phyloP scores from a whole-genome alignment of 2,329 filamentous ascomycete species.

The Didymella keratinophila region DNA sequence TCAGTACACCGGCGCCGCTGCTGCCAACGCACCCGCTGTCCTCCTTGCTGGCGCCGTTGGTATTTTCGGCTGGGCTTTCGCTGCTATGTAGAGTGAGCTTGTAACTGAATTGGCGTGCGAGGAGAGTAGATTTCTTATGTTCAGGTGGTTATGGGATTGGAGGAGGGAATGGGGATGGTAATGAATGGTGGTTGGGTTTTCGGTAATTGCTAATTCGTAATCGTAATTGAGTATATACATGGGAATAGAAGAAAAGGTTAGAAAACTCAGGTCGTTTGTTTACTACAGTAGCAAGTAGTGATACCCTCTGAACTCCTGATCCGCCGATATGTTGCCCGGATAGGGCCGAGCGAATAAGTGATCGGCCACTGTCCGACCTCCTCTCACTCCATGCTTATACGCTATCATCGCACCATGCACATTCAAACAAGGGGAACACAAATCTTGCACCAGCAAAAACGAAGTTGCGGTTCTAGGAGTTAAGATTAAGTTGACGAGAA shows the following conservation, averaged over 20 bases:
- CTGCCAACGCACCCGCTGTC: constrained; percentile 7
- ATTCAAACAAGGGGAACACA: too few species aligned
- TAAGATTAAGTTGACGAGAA: too few species aligned
- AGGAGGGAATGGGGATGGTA: not conserved
- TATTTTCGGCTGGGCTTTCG: constrained; percentile 20
- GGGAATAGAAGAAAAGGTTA: constrained; percentile 3
- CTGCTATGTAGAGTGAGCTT: constrained; percentile 13
- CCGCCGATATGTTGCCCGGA: too few species aligned
- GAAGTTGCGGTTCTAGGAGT: too few species aligned
- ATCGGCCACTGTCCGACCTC: too few species aligned
- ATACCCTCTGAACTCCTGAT: too few species aligned
- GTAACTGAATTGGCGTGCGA: not conserved
- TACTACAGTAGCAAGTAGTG: too few species aligned
- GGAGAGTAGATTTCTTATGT: constrained; percentile 6
- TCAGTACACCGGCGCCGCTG: constrained; percentile 20
- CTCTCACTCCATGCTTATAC: too few species aligned
- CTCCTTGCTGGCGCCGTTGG: constrained; percentile 19
- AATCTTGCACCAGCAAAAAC: too few species aligned
- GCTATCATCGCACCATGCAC: too few species aligned
- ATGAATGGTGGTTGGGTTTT: not conserved
- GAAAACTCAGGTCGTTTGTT: too few species aligned
- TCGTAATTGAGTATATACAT: not conserved
- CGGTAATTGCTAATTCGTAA: constrained; percentile 6
- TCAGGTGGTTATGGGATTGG: constrained; percentile 9
- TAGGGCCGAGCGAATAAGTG: too few species aligned